Conservation (phyloP, 2,329 filamentous ascomycete species). For the Neonectria hederae region DNA sequence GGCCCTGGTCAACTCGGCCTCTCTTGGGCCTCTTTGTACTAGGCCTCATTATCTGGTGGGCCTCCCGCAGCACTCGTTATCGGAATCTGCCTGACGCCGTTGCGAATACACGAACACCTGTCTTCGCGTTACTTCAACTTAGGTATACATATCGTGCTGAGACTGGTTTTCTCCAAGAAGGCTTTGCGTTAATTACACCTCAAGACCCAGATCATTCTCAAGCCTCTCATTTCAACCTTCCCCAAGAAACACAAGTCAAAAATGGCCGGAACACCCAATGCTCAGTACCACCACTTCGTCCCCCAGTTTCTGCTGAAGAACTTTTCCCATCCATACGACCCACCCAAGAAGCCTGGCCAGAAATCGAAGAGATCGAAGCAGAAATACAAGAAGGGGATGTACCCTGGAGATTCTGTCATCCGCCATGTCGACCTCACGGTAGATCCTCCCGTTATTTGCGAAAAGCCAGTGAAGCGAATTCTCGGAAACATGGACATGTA, state of each 20-base stretch:
- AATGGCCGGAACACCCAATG: neutral
- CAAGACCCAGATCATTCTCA: neutral
- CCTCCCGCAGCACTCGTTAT: neutral
- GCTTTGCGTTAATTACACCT: no score
- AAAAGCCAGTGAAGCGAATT: slow-evolving; percentile 4
- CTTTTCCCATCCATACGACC: slow-evolving; percentile 1
- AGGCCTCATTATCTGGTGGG: neutral
- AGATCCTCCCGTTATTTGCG: neutral
- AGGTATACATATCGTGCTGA: no score
- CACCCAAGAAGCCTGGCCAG: neutral
- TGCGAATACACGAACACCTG: no score
- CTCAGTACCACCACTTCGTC: slow-evolving; percentile 14
- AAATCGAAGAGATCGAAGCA: neutral
- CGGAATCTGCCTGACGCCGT: no score
- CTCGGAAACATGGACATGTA: slow-evolving; percentile 12
- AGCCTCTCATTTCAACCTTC: neutral
- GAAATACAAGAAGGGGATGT: slow-evolving; percentile 6
- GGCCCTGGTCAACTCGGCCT: no score
- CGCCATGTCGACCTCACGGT: slow-evolving; percentile 2
- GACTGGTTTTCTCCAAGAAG: no score
- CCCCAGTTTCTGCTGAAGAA: slow-evolving; percentile 14
- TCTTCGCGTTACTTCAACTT: neutral
- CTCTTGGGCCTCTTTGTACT: neutral
- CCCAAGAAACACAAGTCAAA: neutral
- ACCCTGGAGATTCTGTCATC: neutral